Evolutionary conservation across 2,329 filamentous ascomycete species (phyloP).

Genomic region (Ophiosphaerella narmari): DNA sequence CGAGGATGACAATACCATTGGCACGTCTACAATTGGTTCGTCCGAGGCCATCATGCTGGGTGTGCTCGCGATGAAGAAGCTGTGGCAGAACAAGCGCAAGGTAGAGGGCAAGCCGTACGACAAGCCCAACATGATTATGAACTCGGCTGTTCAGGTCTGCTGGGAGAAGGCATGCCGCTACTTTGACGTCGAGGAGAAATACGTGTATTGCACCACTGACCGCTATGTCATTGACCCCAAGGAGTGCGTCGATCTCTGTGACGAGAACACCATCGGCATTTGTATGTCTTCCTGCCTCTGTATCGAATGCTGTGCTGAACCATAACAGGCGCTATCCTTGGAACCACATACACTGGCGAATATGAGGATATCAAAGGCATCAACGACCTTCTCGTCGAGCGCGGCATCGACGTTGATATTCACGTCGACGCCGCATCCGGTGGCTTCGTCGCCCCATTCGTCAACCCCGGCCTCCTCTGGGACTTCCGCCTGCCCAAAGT

Average conservation of each 20-base stretch:
- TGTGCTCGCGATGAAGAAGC: conserved; percentile 91
- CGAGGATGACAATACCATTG: conserved; percentile 69
- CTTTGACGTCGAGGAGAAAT: conserved; percentile 92
- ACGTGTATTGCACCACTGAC: conserved; percentile 64
- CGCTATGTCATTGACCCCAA: conserved; percentile 68
- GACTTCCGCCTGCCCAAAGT: conserved; percentile 90
- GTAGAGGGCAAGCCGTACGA: conserved; percentile 81
- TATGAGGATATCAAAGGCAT: conserved; percentile 90
- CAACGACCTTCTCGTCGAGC: conserved; percentile 82
- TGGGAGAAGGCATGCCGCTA: conserved; percentile 87
- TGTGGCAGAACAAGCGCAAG: conserved; percentile 85
- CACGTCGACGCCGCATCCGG: conserved; percentile 93
- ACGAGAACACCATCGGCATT: conserved; percentile 84
- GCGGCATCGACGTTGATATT: conserved; percentile 78
- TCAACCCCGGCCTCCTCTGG: conserved; percentile 82
- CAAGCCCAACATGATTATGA: conserved; percentile 92
- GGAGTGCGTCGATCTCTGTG: conserved; percentile 64
- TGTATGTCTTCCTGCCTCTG: conserved; percentile 51
- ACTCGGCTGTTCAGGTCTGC: conserved; percentile 92
- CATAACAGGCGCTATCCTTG: conserved; percentile 68
- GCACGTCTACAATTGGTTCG: conserved; percentile 85
- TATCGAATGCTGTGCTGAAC: conserved; percentile 2
- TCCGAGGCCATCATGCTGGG: conserved; percentile 78
- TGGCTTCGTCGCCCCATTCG: conserved; percentile 91
- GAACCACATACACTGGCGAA: conserved; percentile 93